A percentile compares a stretch with the other conserved stretches of the same genome.
Evolutionary conservation across 2,329 filamentous ascomycete genomes (phyloP).

Genomic region (Hypoxylon sp.): DNA sequence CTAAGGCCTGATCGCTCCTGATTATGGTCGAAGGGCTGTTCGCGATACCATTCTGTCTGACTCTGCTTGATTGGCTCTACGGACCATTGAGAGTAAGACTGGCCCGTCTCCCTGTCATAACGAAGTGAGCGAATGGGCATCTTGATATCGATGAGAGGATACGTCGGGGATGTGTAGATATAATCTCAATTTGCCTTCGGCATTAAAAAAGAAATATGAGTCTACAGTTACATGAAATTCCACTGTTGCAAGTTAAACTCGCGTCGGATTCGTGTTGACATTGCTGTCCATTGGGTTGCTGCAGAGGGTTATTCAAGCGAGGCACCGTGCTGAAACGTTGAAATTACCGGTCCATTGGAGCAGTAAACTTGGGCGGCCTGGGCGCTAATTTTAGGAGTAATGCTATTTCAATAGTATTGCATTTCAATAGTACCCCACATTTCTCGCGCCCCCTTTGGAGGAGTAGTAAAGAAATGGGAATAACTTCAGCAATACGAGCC

Average conservation of each 20-base stretch:
- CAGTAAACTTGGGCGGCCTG: background rate
- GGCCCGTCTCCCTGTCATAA: conserved; percentile 4
- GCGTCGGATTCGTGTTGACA: background rate
- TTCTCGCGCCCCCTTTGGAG: no score
- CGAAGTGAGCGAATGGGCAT: background rate
- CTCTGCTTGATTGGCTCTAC: background rate
- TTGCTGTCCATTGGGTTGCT: background rate
- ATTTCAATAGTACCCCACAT: no score
- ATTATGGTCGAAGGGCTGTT: background rate
- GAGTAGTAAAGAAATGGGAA: no score
- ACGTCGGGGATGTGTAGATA: background rate
- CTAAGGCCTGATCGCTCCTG: conserved; percentile 29
- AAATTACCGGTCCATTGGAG: background rate
- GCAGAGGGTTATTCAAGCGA: background rate
- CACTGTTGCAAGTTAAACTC: background rate
- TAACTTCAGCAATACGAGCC: no score
- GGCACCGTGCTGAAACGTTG: background rate
- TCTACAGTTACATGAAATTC: background rate
- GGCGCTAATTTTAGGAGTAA: no score
- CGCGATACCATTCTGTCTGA: conserved; percentile 2
- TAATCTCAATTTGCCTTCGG: background rate
- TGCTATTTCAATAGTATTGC: no score
- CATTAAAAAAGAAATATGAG: background rate
- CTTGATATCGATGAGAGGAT: background rate
- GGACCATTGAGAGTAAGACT: background rate